These are phyloP conservation scores for Wickerhamomyces mucosus DNA, from an alignment of 805 yeast genomes.

Conservation along the genomic window DNA sequence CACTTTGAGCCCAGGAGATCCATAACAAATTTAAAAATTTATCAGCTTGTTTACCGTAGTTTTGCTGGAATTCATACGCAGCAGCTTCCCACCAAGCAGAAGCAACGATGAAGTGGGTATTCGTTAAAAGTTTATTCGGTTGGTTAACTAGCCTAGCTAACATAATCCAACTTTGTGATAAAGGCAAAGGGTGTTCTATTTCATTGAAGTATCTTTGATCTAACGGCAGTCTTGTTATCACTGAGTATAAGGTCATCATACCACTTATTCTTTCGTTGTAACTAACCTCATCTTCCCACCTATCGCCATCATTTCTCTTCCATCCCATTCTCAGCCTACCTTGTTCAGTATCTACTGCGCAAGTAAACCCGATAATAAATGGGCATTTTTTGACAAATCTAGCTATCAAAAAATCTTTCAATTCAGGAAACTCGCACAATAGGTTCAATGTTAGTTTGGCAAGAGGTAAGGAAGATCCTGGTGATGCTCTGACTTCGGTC, in stretches of 20 bases:
- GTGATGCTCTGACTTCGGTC: slow-evolving; percentile 75
- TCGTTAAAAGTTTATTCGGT: slow-evolving; percentile 37
- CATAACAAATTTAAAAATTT: slow-evolving; percentile 43
- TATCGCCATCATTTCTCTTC: slow-evolving; percentile 39
- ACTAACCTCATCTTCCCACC: slow-evolving; percentile 46
- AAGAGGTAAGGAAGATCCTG: slow-evolving; percentile 71
- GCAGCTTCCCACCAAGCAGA: slow-evolving; percentile 92
- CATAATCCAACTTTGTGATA: slow-evolving; percentile 55
- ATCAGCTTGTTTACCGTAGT: slow-evolving; percentile 60
- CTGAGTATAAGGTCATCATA: slow-evolving; percentile 71
- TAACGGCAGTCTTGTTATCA: slow-evolving; percentile 48
- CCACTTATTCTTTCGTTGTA: slow-evolving; percentile 87
- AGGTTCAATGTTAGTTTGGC: slow-evolving; percentile 55
- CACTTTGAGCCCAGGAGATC: slow-evolving; percentile 14
- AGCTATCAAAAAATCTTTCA: slow-evolving; percentile 42
- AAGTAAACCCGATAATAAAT: slow-evolving; percentile 70
- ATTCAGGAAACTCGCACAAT: slow-evolving; percentile 36
- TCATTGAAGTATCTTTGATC: slow-evolving; percentile 20
- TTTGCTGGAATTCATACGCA: slow-evolving; percentile 42
- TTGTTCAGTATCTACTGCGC: slow-evolving; percentile 67
- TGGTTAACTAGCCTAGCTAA: slow-evolving; percentile 64
- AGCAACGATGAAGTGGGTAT: slow-evolving; percentile 61
- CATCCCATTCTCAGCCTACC: slow-evolving; percentile 87
- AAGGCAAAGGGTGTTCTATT: slow-evolving; percentile 44
- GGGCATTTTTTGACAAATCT: slow-evolving; percentile 91